A percentile compares a stretch with the other conserved stretches of the same genome.
Evolutionary conservation across 2,329 filamentous ascomycete genomes (phyloP).

Genomic region (Nothomitra cinnamomea): DNA sequence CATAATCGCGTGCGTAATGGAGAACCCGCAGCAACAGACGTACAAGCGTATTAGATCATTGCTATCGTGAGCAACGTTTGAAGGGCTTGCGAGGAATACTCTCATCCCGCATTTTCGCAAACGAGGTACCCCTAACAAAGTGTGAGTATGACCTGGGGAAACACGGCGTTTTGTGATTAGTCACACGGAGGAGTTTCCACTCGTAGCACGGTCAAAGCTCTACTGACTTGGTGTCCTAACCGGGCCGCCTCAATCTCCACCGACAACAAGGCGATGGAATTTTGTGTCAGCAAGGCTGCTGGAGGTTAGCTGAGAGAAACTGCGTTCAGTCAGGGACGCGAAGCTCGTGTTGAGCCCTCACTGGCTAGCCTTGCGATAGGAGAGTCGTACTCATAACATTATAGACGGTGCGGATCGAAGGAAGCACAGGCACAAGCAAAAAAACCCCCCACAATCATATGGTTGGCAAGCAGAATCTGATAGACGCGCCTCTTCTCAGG

Average conservation of each 20-base stretch:
- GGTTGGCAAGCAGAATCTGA: too few relatives aligned
- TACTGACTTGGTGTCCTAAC: neutral
- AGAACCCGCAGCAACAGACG: neutral
- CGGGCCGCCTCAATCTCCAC: neutral
- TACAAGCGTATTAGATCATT: neutral
- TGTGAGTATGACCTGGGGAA: neutral
- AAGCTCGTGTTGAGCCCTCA: too few relatives aligned
- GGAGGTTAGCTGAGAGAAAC: neutral
- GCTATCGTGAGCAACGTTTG: too few relatives aligned
- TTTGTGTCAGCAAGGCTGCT: neutral
- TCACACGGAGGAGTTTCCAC: neutral
- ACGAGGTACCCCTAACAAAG: neutral
- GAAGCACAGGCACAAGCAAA: too few relatives aligned
- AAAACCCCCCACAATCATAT: too few relatives aligned
- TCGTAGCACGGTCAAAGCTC: neutral
- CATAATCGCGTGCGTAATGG: neutral
- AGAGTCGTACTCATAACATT: too few relatives aligned
- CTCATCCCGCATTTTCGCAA: neutral
- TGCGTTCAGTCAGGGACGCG: neutral
- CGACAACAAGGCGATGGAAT: neutral
- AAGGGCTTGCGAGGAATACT: too few relatives aligned
- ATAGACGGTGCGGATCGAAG: too few relatives aligned
- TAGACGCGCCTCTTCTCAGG: too few relatives aligned
- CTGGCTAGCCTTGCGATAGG: too few relatives aligned
- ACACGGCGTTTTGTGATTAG: neutral